Evolutionary conservation across 2,329 filamentous ascomycete species (phyloP).

Genomic region (Hypoxylon sp.): DNA sequence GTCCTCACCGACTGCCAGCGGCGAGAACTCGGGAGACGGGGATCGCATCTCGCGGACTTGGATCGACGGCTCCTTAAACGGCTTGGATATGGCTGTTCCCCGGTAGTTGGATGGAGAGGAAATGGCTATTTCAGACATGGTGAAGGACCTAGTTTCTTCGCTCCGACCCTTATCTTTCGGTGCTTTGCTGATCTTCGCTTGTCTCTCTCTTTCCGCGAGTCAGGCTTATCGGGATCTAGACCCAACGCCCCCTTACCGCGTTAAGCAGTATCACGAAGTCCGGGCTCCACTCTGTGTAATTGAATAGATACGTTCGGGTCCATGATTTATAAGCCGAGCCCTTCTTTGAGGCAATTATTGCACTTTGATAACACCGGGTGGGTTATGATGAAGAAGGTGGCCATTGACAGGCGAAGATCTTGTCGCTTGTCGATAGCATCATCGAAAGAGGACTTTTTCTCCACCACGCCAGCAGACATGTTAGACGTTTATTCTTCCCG

Average conservation of each 20-base stretch:
- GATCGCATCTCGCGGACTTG: slow-evolving; percentile 37
- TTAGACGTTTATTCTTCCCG: background rate
- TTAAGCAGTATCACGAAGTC: background rate
- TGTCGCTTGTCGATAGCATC: background rate
- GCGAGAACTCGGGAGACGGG: slow-evolving; percentile 59
- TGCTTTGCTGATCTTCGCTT: background rate
- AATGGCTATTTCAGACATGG: too few species aligned
- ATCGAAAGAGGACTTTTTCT: background rate
- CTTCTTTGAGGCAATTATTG: background rate
- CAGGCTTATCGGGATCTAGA: background rate
- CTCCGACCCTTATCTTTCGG: background rate
- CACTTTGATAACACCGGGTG: background rate
- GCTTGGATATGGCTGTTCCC: background rate
- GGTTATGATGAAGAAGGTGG: background rate
- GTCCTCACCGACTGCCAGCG: slow-evolving; percentile 61
- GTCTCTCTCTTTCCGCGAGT: background rate
- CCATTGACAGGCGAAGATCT: background rate
- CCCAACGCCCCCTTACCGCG: background rate
- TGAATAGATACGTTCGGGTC: background rate
- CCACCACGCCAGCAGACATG: background rate
- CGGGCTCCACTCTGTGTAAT: background rate
- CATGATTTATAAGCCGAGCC: background rate
- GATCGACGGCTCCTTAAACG: background rate
- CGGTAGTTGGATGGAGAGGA: background rate
- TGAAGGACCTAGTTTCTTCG: background rate